Evolutionary conservation across 1,284 basidiomycete genomes (phyloP).

Genomic region (Heterobasidion occidentale): DNA sequence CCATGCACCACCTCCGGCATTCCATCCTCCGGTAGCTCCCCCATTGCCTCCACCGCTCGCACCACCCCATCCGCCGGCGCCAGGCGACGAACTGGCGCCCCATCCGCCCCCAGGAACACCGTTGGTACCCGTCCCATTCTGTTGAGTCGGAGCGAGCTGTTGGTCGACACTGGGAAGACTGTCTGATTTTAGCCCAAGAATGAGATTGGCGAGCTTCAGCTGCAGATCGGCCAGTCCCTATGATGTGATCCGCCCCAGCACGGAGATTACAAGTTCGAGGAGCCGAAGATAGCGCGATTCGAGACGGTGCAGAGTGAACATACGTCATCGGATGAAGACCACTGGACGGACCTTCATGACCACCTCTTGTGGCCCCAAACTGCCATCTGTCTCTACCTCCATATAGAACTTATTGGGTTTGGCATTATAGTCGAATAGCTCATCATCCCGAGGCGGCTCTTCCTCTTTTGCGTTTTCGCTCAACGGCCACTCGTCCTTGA

Average conservation of each 20-base stretch:
- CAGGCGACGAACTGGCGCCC: slow-evolving; percentile 9
- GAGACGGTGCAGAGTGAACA: neutral
- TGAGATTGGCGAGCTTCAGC: slow-evolving; percentile 75
- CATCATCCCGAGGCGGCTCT: slow-evolving; percentile 69
- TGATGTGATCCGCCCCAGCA: too few species aligned
- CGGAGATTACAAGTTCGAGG: neutral
- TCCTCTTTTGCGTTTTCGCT: slow-evolving; percentile 80
- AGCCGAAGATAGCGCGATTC: neutral
- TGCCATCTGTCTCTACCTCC: slow-evolving; percentile 88
- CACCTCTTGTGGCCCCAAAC: slow-evolving; percentile 81
- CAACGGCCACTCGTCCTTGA: slow-evolving; percentile 76
- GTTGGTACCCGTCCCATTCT: slow-evolving; percentile 4
- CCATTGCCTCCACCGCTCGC: slow-evolving; percentile 25
- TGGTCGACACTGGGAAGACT: slow-evolving; percentile 18
- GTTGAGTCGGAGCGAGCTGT: neutral
- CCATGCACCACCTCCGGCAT: slow-evolving; percentile 27
- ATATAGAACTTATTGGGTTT: slow-evolving; percentile 88
- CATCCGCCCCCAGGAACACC: slow-evolving; percentile 10
- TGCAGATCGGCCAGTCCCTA: slow-evolving; percentile 79
- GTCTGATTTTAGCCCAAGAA: slow-evolving; percentile 62
- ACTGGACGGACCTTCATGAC: slow-evolving; percentile 59
- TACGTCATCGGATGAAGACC: neutral
- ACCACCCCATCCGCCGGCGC: slow-evolving; percentile 18
- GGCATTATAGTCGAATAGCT: slow-evolving; percentile 81
- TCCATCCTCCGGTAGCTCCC: slow-evolving; percentile 22